Base-by-base conservation (phyloP, 2,329 filamentous ascomycete species). In the Penicillium fuscoglaucum region DNA sequence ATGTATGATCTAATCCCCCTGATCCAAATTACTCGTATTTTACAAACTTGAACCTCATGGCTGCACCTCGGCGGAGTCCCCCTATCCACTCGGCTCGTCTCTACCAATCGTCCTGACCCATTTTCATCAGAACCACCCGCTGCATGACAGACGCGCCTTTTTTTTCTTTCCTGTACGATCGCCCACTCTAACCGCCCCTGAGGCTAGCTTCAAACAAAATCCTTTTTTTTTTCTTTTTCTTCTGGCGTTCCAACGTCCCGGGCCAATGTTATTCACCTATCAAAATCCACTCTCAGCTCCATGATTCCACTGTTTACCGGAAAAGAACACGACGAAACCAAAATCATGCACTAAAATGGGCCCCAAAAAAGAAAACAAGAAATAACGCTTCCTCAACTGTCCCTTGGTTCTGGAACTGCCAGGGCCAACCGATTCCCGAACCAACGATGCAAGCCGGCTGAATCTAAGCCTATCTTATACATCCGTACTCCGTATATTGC, bases 191-290 rank as follows among this genome's bases (percentile, higher is more conserved):
- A 56, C 62, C 53, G 45, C 46, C 46, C 55, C 52, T 59, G 57
- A 60, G n/a, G 45, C 60, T 66, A 66, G 64, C 61, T 65, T 62
- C 64, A 66, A 65, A 65, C 63, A 61, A 47, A 63, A 65, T 63
- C 49, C 47, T 62, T 61, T 53, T 35, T 35, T 33, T 33, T 33
- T 33, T 35, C 2, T 28, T 28, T 2, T 9, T 8, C 1, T 10
- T 35, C 28, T 48, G 58, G 44, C 41, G 57, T 58, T 46, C 62
- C 61, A 65, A 55, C 45, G 51, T 57, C 48, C 57, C 45, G 60
- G 57, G 50, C 33, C 52, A 35, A 9, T 52, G 37, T 31, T 43
- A 6, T n/a, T 44, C 43, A 55, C 55, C 46, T 58, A 49, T 55
- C 43, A 50, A 31, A 54, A 43, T 35, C n/a, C 37, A 45, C n/a